Percentiles rank a stretch among this genome's conserved stretches.
These are phyloP conservation scores for Arachis monticola DNA, from an alignment of 331 rosid species.

Conservation along the genomic window DNA sequence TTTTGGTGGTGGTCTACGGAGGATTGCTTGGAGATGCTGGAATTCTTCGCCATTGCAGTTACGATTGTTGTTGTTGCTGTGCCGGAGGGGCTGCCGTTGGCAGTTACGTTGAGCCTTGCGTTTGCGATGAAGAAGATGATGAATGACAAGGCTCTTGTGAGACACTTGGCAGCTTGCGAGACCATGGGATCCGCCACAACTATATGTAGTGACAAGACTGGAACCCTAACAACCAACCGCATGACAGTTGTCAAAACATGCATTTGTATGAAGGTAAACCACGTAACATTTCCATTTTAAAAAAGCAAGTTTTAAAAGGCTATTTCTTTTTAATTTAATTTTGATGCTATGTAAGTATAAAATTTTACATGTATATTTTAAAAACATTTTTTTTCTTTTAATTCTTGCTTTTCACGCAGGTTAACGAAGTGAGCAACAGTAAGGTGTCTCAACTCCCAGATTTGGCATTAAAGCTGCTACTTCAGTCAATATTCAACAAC, in stretches of 20 bases:
- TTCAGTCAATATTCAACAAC: constrained; percentile 80
- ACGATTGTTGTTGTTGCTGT: constrained; percentile 97
- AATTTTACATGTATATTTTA: no score
- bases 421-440: constrained; percentile 49
- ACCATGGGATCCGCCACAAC: constrained; percentile 97
- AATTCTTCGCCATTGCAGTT: constrained; percentile 89
- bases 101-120: constrained; percentile 95
- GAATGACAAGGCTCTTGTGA: constrained; percentile 92
- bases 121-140: constrained; percentile 98
- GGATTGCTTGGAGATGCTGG: constrained; percentile 74
- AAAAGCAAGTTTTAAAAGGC: no score
- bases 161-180: constrained; percentile 95
- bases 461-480: constrained; percentile 53
- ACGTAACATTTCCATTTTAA: no score
- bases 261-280: constrained; percentile 58
- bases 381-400: no score
- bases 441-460: constrained; percentile 55
- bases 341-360: no score
- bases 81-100: constrained; percentile 90
- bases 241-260: constrained; percentile 97
- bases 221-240: constrained; percentile 86
- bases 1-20: constrained; percentile 74
- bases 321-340: no score
- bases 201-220: constrained; percentile 95
- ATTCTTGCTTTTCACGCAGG: no score